Percentiles rank a stretch among this genome's conserved stretches.
phyloP scores from a whole-genome alignment of 2,329 filamentous ascomycete species.

The Cryphonectria radicalis region DNA sequence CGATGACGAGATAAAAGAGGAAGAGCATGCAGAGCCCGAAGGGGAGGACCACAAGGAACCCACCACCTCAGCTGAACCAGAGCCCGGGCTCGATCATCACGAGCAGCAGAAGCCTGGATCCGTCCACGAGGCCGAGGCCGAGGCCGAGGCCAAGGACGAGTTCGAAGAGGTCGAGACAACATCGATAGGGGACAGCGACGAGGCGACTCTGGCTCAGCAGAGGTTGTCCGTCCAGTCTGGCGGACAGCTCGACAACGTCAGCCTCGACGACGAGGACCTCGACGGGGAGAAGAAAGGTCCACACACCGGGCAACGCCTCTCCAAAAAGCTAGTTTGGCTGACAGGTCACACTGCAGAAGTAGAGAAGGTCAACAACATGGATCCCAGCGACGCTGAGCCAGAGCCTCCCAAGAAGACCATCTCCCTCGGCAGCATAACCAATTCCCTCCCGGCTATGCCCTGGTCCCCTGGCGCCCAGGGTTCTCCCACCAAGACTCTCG shows the following conservation, averaged over 20 bases:
- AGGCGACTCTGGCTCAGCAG: constrained; percentile 21
- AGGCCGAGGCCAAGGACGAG: constrained; percentile 37
- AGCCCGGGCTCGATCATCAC: constrained; percentile 34
- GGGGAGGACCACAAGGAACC: constrained; percentile 28
- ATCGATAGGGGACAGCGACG: constrained; percentile 29
- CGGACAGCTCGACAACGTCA: constrained; percentile 61
- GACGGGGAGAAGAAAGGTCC: constrained; percentile 34
- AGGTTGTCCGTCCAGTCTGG: constrained; percentile 52
- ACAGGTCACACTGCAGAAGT: constrained; percentile 27
- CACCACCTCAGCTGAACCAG: constrained; percentile 32
- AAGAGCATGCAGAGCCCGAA: constrained; percentile 33
- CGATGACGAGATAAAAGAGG: constrained; percentile 32
- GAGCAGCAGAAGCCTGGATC: constrained; percentile 30
- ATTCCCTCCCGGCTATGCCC: constrained; percentile 71
- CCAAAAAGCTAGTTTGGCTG: constrained; percentile 23
- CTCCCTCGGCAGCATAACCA: constrained; percentile 72
- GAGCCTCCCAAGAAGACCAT: constrained; percentile 58
- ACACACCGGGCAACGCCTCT: constrained; percentile 2
- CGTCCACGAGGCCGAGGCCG: constrained; percentile 40
- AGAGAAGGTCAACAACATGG: constrained; percentile 38
- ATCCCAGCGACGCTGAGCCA: constrained; percentile 39
- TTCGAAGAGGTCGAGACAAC: constrained; percentile 33
- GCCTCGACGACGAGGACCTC: constrained; percentile 63
- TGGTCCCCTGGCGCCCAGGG: constrained; percentile 66
- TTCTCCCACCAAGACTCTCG: constrained; percentile 47